Evolutionary conservation across 805 yeast species (phyloP).

Genomic region (Pichia paraexigua): DNA sequence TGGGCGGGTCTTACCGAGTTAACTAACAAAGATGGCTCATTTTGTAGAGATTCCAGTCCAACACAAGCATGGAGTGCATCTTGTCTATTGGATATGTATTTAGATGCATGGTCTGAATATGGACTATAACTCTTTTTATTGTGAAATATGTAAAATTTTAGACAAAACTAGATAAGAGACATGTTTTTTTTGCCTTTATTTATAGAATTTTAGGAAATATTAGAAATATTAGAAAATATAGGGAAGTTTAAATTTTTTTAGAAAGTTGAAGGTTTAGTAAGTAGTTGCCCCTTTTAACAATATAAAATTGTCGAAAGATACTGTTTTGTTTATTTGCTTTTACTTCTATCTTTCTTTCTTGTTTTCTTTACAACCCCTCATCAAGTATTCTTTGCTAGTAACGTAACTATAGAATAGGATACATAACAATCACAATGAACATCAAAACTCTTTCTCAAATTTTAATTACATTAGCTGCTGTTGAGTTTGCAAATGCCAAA

Average conservation of each 20-base stretch:
- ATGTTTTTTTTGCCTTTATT: not conserved
- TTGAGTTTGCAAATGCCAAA: not conserved
- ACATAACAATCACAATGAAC: not conserved
- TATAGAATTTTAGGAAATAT: not conserved
- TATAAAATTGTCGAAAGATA: not conserved
- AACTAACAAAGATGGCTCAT: constrained; percentile 78
- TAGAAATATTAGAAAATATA: too few species aligned
- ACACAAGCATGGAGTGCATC: constrained; percentile 97
- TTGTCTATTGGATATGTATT: constrained; percentile 72
- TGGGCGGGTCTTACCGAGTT: constrained; percentile 95
- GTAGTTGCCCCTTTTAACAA: too few species aligned
- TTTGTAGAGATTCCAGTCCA: constrained; percentile 84
- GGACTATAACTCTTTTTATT: not conserved
- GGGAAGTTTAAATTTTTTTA: too few species aligned
- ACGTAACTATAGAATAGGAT: not conserved
- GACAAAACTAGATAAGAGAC: not conserved
- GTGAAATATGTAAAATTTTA: not conserved
- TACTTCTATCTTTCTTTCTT: not conserved
- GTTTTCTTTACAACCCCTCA: not conserved
- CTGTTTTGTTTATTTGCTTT: not conserved
- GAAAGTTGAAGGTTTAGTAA: too few species aligned
- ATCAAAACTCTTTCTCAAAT: not conserved
- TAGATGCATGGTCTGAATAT: constrained; percentile 44
- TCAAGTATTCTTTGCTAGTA: not conserved
- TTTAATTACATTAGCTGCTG: not conserved